These are phyloP conservation scores for Thermothelomyces thermophilus DNA, from an alignment of 2,329 filamentous ascomycete genomes.

Conservation along the genomic window DNA sequence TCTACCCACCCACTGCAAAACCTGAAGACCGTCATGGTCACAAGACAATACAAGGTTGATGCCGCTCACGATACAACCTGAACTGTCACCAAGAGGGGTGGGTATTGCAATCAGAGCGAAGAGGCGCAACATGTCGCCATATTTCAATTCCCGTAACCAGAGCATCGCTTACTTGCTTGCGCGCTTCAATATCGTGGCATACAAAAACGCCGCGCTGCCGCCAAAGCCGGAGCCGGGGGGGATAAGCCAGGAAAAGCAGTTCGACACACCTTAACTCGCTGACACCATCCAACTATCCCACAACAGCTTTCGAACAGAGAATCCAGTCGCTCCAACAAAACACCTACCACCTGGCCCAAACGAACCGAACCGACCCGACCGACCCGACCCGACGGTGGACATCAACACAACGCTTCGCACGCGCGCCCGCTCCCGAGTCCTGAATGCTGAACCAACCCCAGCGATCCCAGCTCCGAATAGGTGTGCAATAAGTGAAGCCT, in stretches of 20 bases:
- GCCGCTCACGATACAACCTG: not conserved
- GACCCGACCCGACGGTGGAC: not conserved
- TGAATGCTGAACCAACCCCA: constrained; percentile 24
- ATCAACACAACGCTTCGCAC: constrained; percentile 9
- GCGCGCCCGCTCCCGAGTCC: constrained; percentile 16
- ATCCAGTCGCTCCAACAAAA: constrained; percentile 3
- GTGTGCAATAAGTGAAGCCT: constrained; percentile 9
- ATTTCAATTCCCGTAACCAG: constrained; percentile 18
- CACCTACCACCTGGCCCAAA: constrained; percentile 5
- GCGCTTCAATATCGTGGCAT: constrained; percentile 21
- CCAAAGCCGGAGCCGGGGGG: not conserved
- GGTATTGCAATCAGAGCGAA: constrained; percentile 12
- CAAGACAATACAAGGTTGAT: too few relatives aligned
- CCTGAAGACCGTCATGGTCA: too few relatives aligned
- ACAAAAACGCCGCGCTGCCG: constrained; percentile 8
- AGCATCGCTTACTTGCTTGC: constrained; percentile 8
- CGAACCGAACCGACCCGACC: constrained; percentile 6
- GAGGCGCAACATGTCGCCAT: constrained; percentile 17
- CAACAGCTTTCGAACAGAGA: constrained; percentile 3
- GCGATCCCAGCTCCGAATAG: constrained; percentile 14
- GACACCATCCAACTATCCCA: not conserved
- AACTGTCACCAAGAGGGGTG: not conserved
- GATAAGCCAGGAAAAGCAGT: constrained; percentile 1
- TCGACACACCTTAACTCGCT: not conserved
- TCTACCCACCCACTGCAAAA: too few relatives aligned